Evolutionary conservation across 176 grass and related monocot species (phyloP).

Genomic region (Thalia dealbata): DNA sequence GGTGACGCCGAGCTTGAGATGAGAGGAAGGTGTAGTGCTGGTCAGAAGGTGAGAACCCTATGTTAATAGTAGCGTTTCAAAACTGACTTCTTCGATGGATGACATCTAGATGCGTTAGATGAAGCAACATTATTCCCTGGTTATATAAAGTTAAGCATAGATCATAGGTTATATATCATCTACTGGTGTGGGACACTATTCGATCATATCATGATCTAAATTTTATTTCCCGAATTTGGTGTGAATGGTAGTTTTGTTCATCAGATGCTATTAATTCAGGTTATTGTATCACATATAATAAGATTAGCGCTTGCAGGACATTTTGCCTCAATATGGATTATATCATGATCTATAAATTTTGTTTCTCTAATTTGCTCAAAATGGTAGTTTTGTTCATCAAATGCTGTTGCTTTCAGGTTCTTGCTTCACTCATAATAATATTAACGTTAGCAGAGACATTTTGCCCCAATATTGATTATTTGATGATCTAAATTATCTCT

Average conservation of each 20-base stretch:
- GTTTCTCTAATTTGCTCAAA: neutral
- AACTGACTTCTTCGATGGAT: neutral
- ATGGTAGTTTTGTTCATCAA: no score
- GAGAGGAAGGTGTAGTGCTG: slow-evolving; percentile 93
- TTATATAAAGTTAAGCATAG: neutral
- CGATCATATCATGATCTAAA: neutral
- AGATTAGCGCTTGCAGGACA: no score
- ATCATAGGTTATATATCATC: neutral
- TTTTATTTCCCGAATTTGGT: neutral
- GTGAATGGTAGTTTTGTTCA: no score
- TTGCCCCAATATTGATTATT: no score
- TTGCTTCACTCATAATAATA: no score
- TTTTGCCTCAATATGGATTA: no score
- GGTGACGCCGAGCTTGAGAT: slow-evolving; percentile 95
- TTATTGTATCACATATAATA: no score
- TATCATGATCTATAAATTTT: no score
- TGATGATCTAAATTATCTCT: no score
- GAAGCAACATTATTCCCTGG: neutral
- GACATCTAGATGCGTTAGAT: neutral
- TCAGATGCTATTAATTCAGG: no score
- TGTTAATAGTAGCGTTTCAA: neutral
- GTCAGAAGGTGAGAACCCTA: slow-evolving; percentile 60
- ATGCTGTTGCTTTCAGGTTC: slow-evolving; percentile 39
- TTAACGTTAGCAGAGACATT: no score
- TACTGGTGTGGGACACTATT: neutral